Percentiles rank a stretch among this genome's conserved stretches.
These are phyloP conservation scores for Camelina laxa DNA, from an alignment of 345 rosid species.

Conservation along the genomic window DNA sequence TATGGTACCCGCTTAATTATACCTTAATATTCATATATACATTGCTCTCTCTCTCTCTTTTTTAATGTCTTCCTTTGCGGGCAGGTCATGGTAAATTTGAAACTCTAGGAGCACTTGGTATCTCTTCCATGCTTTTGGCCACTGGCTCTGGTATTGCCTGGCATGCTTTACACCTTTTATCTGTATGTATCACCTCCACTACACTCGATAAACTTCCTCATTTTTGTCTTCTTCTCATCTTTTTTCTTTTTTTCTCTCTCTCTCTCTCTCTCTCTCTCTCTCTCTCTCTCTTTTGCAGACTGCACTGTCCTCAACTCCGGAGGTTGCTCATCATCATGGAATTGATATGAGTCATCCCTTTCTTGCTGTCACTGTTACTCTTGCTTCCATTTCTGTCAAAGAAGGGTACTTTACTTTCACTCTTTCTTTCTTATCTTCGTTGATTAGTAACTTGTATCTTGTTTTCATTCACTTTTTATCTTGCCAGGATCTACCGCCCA, in stretches of 20 bases:
- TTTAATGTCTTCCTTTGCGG: background rate
- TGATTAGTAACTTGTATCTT: background rate
- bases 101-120: conserved; percentile 90
- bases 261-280: background rate
- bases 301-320: conserved; percentile 58
- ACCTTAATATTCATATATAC: background rate
- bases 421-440: background rate
- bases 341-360: conserved; percentile 79
- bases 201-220: background rate
- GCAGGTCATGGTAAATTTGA: conserved; percentile 95
- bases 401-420: conserved; percentile 61
- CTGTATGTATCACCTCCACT: conserved; percentile 43
- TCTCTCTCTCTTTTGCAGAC: conserved; percentile 44
- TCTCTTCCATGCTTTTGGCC: conserved; percentile 90
- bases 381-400: conserved; percentile 79
- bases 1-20: conserved; percentile 50
- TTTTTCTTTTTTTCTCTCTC: background rate
- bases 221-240: too few species aligned
- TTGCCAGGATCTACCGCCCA: background rate
- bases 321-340: conserved; percentile 71
- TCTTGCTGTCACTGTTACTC: conserved; percentile 78
- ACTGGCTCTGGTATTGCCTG: conserved; percentile 90
- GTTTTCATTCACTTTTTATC: background rate
- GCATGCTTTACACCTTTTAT: conserved; percentile 77
- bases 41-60: background rate